Conservation (phyloP, 2,329 filamentous ascomycete genomes). For the Penicillium griseofulvum region DNA sequence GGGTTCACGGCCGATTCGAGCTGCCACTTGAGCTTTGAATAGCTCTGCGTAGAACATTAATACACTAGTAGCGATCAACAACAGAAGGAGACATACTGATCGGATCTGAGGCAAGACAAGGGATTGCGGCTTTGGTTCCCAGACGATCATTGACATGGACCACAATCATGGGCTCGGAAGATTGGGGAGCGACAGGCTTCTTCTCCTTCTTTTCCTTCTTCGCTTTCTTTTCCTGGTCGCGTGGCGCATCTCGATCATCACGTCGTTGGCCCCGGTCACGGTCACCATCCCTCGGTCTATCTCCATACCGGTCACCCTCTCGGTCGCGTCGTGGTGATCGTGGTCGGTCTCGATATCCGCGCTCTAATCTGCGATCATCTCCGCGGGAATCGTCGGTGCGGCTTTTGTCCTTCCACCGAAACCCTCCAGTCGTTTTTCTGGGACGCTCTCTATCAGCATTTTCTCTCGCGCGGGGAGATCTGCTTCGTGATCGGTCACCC, state of each 20-base stretch:
- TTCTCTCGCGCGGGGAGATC: constrained; percentile 41
- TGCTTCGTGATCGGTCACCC: constrained; percentile 42
- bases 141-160: constrained; percentile 94
- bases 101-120: constrained; percentile 79
- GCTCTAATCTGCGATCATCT: constrained; percentile 50
- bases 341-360: constrained; percentile 50
- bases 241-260: constrained; percentile 28
- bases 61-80: not conserved
- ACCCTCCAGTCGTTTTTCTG: constrained; percentile 42
- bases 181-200: constrained; percentile 35
- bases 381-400: constrained; percentile 48
- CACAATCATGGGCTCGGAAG: constrained; percentile 80
- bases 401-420: constrained; percentile 52
- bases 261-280: constrained; percentile 34
- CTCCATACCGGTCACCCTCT: constrained; percentile 36
- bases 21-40: constrained; percentile 89
- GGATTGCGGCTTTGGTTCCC: constrained; percentile 91
- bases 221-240: constrained; percentile 39
- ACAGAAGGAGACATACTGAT: constrained; percentile 52
- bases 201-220: constrained; percentile 45
- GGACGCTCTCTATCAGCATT: constrained; percentile 37
- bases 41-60: constrained; percentile 48
- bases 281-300: constrained; percentile 41
- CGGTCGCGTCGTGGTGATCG: constrained; percentile 37
- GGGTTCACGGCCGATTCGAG: constrained; percentile 80